phyloP scores from a whole-genome alignment of 768 basidiomycete species.

The Boletellus sp. region DNA sequence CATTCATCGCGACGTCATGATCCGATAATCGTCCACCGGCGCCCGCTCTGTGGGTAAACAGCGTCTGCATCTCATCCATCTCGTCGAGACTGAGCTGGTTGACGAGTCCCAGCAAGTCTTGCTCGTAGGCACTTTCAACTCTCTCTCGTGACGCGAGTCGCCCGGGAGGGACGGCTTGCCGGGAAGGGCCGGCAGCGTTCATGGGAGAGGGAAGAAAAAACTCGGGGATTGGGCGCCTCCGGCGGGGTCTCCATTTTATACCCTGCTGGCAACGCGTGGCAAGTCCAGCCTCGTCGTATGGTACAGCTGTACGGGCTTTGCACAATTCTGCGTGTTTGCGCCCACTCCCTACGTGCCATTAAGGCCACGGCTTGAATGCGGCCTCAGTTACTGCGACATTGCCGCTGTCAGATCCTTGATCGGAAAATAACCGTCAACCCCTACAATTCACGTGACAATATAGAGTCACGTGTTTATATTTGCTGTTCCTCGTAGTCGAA shows the following conservation, averaged over 20 bases:
- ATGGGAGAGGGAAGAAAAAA: conserved; percentile 19
- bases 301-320: no score
- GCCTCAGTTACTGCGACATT: no score
- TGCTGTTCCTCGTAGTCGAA: no score
- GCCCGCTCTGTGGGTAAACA: conserved; percentile 3
- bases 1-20: conserved; percentile 22
- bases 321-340: no score
- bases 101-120: conserved; percentile 22
- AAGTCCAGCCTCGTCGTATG: no score
- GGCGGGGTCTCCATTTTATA: conserved; percentile 2
- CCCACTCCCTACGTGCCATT: no score
- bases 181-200: conserved; percentile 27
- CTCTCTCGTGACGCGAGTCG: conserved; percentile 2
- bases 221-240: neutral
- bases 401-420: no score
- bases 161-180: conserved; percentile 1
- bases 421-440: no score
- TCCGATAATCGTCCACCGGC: conserved; percentile 16
- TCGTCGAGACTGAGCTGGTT: conserved; percentile 16
- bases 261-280: neutral
- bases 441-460: no score
- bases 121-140: conserved; percentile 25
- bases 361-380: no score
- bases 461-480: no score
- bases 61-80: conserved; percentile 16